Conservation (phyloP, 1,284 basidiomycete genomes). For the Schizophyllum amplum region DNA sequence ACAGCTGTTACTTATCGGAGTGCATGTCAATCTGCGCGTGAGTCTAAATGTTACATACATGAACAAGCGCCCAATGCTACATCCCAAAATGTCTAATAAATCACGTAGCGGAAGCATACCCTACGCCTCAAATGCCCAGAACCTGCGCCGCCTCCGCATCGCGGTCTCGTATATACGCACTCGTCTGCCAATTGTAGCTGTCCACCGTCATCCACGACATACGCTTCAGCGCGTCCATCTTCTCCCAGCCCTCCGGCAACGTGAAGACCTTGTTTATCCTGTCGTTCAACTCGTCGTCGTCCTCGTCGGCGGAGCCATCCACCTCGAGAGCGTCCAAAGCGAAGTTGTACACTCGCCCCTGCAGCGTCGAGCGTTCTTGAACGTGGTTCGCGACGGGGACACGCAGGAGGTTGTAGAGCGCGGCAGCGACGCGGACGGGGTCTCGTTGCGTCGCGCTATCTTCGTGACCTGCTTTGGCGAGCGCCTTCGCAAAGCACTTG, state of each 20-base stretch:
- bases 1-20: too few relatives aligned
- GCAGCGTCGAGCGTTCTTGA: neutral
- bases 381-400: neutral
- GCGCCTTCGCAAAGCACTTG: neutral
- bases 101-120: neutral
- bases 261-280: neutral
- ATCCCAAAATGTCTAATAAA: too few relatives aligned
- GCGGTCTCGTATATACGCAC: neutral
- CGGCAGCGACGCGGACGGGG: neutral
- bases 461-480: too few relatives aligned
- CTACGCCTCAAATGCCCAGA: neutral
- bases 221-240: neutral
- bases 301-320: neutral
- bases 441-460: neutral
- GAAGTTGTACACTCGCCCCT: neutral
- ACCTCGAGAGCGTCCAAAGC: neutral
- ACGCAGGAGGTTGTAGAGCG: neutral
- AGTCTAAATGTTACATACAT: too few relatives aligned
- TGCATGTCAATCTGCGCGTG: too few relatives aligned
- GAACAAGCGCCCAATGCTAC: too few relatives aligned
- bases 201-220: neutral
- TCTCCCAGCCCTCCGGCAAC: neutral
- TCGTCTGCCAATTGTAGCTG: neutral
- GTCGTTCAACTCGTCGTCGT: neutral
- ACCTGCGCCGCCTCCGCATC: neutral